These are phyloP conservation scores for Odontarrhena argentea DNA, from an alignment of 345 rosid genomes.

Conservation along the genomic window DNA sequence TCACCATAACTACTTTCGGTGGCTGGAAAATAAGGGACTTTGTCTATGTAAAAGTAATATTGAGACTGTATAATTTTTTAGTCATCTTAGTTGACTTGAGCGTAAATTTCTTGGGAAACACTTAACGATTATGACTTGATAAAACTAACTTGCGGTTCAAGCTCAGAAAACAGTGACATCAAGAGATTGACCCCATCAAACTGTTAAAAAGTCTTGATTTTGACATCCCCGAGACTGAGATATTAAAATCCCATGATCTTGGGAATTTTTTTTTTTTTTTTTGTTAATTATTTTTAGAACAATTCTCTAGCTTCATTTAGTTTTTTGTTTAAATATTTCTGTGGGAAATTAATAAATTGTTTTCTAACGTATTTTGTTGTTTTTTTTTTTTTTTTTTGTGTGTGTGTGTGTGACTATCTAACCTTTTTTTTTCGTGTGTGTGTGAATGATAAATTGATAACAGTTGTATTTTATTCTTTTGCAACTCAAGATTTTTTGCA, in stretches of 20 bases:
- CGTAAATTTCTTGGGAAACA: slow-evolving; percentile 29
- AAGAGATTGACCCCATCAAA: slow-evolving; percentile 31
- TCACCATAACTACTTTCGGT: slow-evolving; percentile 17
- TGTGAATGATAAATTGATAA: no score
- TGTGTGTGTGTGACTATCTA: background rate
- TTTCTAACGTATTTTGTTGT: no score
- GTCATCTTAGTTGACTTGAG: slow-evolving; percentile 27
- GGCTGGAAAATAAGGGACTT: background rate
- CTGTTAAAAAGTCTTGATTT: slow-evolving; percentile 30
- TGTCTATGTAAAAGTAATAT: slow-evolving; percentile 4
- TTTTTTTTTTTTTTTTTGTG: no score
- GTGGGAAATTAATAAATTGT: background rate
- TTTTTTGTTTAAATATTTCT: background rate
- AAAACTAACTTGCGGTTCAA: slow-evolving; percentile 36
- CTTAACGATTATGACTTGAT: slow-evolving; percentile 29
- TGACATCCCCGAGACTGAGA: slow-evolving; percentile 14
- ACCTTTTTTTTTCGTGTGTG: no score
- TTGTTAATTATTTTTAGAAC: background rate
- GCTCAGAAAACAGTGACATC: slow-evolving; percentile 15
- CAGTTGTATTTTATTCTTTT: no score
- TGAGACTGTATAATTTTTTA: background rate
- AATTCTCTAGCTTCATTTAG: background rate
- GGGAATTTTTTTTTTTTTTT: no score
- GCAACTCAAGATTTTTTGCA: no score
- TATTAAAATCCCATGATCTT: slow-evolving; percentile 3